These are phyloP conservation scores for Dactylellina parvicollis DNA, from an alignment of 2,329 filamentous ascomycete species.

Conservation along the genomic window DNA sequence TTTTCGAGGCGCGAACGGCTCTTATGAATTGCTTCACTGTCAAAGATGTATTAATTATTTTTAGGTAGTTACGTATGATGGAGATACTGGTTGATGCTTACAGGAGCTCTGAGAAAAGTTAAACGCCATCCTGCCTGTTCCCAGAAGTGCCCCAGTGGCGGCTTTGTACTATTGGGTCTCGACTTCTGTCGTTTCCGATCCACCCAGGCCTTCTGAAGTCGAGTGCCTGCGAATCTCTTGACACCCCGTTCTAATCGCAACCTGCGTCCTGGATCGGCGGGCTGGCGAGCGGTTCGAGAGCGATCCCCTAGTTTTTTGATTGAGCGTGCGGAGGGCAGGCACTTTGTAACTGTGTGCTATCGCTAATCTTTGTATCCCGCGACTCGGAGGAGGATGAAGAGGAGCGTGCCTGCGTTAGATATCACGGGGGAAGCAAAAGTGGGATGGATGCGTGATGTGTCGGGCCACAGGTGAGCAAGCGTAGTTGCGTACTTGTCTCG, in stretches of 20 bases:
- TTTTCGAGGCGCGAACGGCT: conserved; percentile 97
- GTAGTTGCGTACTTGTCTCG: neutral
- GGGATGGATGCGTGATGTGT: neutral
- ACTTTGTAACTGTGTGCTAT: neutral
- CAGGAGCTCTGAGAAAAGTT: conserved; percentile 52
- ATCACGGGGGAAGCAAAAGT: neutral
- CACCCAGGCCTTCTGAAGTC: neutral
- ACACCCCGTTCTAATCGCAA: too few species aligned
- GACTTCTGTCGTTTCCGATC: neutral
- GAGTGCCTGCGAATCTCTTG: neutral
- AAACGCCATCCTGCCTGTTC: conserved; percentile 39
- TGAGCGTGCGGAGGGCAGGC: neutral
- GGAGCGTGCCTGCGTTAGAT: neutral
- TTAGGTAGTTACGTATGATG: neutral
- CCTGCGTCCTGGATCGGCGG: too few species aligned
- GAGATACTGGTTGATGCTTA: conserved; percentile 1
- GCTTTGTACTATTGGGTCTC: neutral
- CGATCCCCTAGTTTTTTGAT: neutral
- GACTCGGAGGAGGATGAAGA: neutral
- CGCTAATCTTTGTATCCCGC: neutral
- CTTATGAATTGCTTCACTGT: conserved; percentile 99
- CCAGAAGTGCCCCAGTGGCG: conserved; percentile 6
- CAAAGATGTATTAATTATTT: too few species aligned
- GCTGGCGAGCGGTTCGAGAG: neutral
- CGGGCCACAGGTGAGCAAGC: neutral